A percentile compares a stretch with the other conserved stretches of the same genome.
Evolutionary conservation across 2,329 filamentous ascomycete genomes (phyloP).

Genomic region (Clarireedia paspali): DNA sequence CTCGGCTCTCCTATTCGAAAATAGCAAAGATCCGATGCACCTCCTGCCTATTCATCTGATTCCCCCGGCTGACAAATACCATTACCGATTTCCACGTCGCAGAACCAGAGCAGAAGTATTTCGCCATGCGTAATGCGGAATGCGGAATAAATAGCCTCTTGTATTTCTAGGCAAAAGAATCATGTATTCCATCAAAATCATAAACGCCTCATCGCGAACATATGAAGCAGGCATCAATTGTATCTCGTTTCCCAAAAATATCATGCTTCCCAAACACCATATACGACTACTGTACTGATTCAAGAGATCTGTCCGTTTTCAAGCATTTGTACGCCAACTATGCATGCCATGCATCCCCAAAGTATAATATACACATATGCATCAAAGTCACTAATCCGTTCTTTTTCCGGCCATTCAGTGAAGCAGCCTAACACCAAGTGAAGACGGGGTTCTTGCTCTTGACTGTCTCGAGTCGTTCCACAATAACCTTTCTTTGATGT

Average conservation of each 20-base stretch:
- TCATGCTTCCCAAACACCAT: neutral
- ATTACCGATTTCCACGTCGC: too few species aligned
- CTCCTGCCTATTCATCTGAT: too few species aligned
- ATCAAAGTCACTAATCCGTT: neutral
- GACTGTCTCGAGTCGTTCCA: conserved; percentile 90
- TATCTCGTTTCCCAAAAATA: neutral
- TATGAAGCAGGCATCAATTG: neutral
- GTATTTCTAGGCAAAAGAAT: too few species aligned
- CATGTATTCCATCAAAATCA: too few species aligned
- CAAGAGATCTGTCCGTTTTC: conserved; percentile 8
- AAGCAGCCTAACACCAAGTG: conserved; percentile 73
- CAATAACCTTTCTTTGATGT: conserved; percentile 87
- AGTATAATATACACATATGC: conserved; percentile 5
- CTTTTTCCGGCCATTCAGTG: conserved; percentile 1
- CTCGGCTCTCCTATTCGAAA: too few species aligned
- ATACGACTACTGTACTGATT: neutral
- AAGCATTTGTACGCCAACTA: conserved; percentile 3
- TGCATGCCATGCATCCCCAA: neutral
- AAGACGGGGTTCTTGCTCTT: conserved; percentile 95
- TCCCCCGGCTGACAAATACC: too few species aligned
- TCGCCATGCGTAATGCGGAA: too few species aligned
- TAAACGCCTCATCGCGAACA: neutral
- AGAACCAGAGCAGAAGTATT: too few species aligned
- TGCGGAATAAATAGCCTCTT: too few species aligned
- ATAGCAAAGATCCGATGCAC: too few species aligned